Percentiles rank a stretch among this genome's conserved stretches.
Conservation (phyloP, 2,329 filamentous ascomycete species). For the Raffaelea deltoideospora region DNA sequence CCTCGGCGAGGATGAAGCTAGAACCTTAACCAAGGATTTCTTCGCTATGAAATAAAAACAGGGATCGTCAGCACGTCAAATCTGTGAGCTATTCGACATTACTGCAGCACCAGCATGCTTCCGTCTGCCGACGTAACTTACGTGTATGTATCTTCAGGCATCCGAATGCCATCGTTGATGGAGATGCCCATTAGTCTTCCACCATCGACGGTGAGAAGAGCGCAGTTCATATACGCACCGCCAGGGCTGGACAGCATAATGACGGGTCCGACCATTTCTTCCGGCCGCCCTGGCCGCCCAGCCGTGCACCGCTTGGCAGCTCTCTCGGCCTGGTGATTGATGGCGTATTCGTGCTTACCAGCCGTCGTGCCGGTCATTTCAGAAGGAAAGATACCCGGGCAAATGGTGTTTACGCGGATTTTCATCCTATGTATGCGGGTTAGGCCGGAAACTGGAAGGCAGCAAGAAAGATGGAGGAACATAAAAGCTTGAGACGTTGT, state of each 20-base stretch:
- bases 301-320: slow-evolving; percentile 12
- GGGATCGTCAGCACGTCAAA: no score
- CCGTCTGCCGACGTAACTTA: not conserved
- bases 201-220: slow-evolving; percentile 13
- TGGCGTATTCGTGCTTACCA: slow-evolving; percentile 9
- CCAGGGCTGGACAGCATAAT: slow-evolving; percentile 12
- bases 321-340: slow-evolving; percentile 10
- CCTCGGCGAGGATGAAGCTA: no score
- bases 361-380: slow-evolving; percentile 10
- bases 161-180: slow-evolving; percentile 7
- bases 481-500: not conserved
- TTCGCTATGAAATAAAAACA: not conserved
- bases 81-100: no score
- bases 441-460: no score
- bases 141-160: slow-evolving; percentile 8
- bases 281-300: slow-evolving; percentile 12
- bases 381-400: slow-evolving; percentile 12
- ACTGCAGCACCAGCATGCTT: not conserved
- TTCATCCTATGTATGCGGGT: slow-evolving; percentile 12
- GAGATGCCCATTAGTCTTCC: slow-evolving; percentile 8
- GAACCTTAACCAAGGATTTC: not conserved
- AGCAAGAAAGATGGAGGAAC: not conserved
- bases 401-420: slow-evolving; percentile 13
- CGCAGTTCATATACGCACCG: slow-evolving; percentile 14
- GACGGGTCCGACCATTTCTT: slow-evolving; percentile 14